These are phyloP conservation scores for Zygnema cylindricum DNA, from an alignment of 139 green algal genomes.

Conservation along the genomic window DNA sequence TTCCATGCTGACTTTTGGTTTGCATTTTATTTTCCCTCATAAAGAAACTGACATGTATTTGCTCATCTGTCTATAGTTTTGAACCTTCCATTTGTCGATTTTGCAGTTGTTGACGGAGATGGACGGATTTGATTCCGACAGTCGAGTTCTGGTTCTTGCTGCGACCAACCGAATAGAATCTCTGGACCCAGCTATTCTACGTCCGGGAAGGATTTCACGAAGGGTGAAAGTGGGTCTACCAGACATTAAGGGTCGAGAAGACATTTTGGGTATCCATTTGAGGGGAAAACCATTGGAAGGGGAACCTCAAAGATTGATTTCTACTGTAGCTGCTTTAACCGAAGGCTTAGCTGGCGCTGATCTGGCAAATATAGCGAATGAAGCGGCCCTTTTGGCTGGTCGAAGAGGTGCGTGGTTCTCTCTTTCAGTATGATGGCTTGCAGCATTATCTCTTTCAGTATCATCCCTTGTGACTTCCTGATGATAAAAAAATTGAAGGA, in stretches of 20 bases:
- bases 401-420: conserved; percentile 75
- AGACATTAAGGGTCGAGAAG: conserved; percentile 49
- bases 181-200: conserved; percentile 57
- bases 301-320: conserved; percentile 23
- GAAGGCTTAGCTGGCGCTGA: conserved; percentile 94
- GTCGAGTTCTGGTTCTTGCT: conserved; percentile 64
- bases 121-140: conserved; percentile 66
- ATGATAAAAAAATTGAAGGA: no score
- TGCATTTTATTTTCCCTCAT: no score
- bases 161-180: conserved; percentile 67
- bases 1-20: no score
- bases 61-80: not conserved
- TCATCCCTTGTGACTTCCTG: no score
- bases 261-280: conserved; percentile 66
- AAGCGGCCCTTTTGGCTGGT: conserved; percentile 95
- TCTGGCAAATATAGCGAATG: conserved; percentile 98
- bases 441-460: no score
- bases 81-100: no score
- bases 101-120: conserved; percentile 65
- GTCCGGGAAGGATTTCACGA: conserved; percentile 59
- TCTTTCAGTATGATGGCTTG: no score
- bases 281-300: conserved; percentile 28
- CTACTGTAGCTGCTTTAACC: conserved; percentile 81
- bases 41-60: no score
- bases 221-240: conserved; percentile 62